Evolutionary conservation across 345 rosid genomes (phyloP).

Genomic region (Lenwebbia sp.): DNA sequence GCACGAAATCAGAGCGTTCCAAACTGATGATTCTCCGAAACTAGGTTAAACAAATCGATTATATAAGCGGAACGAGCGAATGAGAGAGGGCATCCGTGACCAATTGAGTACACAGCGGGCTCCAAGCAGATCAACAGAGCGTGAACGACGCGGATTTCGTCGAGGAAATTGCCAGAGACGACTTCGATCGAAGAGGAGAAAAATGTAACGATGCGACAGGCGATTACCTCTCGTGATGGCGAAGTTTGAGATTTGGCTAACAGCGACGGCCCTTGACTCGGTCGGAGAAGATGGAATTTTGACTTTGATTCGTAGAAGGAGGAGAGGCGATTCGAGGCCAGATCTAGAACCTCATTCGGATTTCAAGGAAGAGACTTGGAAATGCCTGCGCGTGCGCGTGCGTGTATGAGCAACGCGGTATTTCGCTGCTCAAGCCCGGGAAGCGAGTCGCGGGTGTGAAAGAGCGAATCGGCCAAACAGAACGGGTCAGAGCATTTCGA

Average conservation of each 20-base stretch:
- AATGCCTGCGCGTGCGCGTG: not conserved
- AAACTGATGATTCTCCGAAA: not conserved
- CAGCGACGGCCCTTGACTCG: not conserved
- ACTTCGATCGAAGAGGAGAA: not conserved
- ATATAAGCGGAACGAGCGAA: not conserved
- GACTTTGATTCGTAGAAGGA: not conserved
- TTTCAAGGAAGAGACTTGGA: not conserved
- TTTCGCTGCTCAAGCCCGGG: not conserved
- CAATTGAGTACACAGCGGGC: not conserved
- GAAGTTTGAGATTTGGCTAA: not conserved
- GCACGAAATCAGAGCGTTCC: not conserved
- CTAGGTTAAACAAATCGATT: not conserved
- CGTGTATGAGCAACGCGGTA: not conserved
- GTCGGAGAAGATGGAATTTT: not conserved
- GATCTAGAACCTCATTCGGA: not conserved
- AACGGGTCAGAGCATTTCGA: not conserved
- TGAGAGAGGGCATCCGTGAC: not conserved
- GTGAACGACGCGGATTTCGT: not conserved
- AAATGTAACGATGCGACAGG: not conserved
- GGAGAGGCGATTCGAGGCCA: not conserved
- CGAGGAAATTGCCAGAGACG: not conserved
- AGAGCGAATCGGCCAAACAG: not conserved
- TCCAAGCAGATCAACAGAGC: not conserved
- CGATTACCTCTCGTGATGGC: not conserved
- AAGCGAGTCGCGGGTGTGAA: not conserved